Evolutionary conservation across 2,329 filamentous ascomycete species (phyloP).

Genomic region (Seiridium cupressi): DNA sequence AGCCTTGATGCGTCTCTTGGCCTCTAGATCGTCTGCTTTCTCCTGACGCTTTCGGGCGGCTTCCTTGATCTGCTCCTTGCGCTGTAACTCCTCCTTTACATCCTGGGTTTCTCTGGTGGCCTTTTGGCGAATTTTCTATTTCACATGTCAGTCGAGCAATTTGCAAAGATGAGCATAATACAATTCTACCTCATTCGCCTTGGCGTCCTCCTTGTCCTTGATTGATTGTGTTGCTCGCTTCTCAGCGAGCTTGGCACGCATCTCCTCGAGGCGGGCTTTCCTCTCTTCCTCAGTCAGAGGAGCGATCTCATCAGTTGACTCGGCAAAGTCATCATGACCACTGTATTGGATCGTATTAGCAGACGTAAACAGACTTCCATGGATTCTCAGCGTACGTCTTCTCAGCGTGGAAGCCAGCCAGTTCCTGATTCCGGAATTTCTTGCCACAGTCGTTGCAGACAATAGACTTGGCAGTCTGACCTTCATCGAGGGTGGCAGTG

Average conservation of each 20-base stretch:
- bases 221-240: conserved; percentile 69
- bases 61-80: conserved; percentile 90
- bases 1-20: conserved; percentile 84
- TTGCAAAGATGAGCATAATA: too few relatives aligned
- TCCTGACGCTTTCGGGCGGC: conserved; percentile 83
- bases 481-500: conserved; percentile 64
- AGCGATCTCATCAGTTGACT: conserved; percentile 89
- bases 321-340: conserved; percentile 85
- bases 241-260: conserved; percentile 67
- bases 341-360: conserved; percentile 32
- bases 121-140: conserved; percentile 72
- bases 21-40: conserved; percentile 80
- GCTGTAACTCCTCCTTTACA: conserved; percentile 81
- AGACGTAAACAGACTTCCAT: neutral
- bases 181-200: conserved; percentile 72
- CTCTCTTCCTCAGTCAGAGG: conserved; percentile 92
- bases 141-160: neutral
- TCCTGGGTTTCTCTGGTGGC: conserved; percentile 87
- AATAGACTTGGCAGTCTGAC: conserved; percentile 73
- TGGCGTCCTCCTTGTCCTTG: conserved; percentile 77
- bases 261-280: conserved; percentile 71
- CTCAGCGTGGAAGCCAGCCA: conserved; percentile 86
- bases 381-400: conserved; percentile 61
- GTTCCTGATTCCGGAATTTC: conserved; percentile 76
- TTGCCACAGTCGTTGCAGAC: conserved; percentile 95